Conservation (phyloP, 2,329 filamentous ascomycete genomes). For the Neonectria faginata region DNA sequence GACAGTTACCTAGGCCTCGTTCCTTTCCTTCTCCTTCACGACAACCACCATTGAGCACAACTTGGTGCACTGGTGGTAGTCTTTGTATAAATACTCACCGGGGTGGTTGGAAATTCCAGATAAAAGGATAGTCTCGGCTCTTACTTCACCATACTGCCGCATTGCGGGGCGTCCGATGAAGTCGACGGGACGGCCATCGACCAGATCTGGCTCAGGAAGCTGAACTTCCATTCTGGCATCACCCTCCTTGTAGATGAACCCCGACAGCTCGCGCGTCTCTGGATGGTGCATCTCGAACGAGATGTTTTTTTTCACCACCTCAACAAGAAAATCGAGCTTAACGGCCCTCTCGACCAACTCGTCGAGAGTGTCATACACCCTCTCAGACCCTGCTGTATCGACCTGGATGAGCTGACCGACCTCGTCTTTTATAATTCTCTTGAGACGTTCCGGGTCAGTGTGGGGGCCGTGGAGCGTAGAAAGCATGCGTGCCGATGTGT, state of each 20-base stretch:
- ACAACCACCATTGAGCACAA: neutral
- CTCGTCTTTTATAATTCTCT: neutral
- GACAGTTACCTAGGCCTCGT: neutral
- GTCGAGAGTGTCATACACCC: neutral
- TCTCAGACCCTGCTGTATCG: neutral
- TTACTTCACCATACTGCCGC: neutral
- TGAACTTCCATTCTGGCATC: too few relatives aligned
- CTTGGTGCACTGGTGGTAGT: neutral
- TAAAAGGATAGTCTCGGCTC: too few relatives aligned
- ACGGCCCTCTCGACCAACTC: fast-evolving
- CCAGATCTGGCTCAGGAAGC: fast-evolving
- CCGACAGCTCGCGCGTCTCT: neutral
- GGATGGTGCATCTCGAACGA: neutral
- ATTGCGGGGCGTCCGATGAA: neutral
- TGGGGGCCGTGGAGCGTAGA: neutral
- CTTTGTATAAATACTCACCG: neutral
- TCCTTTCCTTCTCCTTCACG: neutral
- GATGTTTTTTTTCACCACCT: neutral
- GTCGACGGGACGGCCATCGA: neutral
- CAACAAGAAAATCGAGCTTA: neutral
- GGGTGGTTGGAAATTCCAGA: neutral
- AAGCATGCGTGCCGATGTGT: neutral
- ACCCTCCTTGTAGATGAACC: neutral
- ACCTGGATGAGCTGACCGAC: neutral
- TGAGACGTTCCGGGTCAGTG: neutral